A percentile compares a stretch with the other conserved stretches of the same genome.
Conservation (phyloP, 129 eudicot species). For the Arctium minus region DNA sequence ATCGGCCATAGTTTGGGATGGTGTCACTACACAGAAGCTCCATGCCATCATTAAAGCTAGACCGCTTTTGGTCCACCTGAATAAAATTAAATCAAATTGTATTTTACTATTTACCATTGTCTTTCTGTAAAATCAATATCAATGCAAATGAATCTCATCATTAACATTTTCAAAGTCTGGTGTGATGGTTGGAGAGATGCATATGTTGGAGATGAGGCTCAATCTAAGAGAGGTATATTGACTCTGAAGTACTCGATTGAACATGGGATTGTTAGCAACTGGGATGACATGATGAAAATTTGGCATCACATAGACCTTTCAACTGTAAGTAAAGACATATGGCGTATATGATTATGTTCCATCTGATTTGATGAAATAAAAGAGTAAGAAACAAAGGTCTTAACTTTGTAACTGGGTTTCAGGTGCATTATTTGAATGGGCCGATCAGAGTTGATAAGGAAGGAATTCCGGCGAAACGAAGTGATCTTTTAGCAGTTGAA, state of each 20-base stretch:
- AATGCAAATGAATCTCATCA: no score
- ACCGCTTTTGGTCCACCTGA: slow-evolving; percentile 29
- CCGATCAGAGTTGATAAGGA: slow-evolving; percentile 79
- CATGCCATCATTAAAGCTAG: slow-evolving; percentile 27
- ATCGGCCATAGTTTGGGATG: slow-evolving; percentile 48
- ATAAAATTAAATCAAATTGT: background rate
- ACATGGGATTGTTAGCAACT: no score
- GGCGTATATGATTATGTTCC: background rate
- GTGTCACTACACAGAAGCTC: slow-evolving; percentile 56
- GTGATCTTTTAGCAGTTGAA: slow-evolving; percentile 89
- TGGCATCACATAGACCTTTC: slow-evolving; percentile 46
- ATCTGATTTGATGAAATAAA: background rate
- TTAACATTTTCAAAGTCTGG: no score
- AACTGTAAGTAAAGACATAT: slow-evolving; percentile 51
- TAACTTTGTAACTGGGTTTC: slow-evolving; percentile 7
- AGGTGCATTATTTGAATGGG: slow-evolving; percentile 95
- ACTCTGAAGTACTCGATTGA: no score
- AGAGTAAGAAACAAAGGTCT: background rate
- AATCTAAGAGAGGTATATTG: no score
- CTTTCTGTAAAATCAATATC: no score
- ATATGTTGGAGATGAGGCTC: no score
- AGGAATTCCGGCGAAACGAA: slow-evolving; percentile 72
- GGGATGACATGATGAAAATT: no score
- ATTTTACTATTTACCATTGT: background rate
- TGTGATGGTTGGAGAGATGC: no score